Base-by-base conservation (phyloP, 75 land plant genomes). In the Chamaecyparis obtusa region DNA sequence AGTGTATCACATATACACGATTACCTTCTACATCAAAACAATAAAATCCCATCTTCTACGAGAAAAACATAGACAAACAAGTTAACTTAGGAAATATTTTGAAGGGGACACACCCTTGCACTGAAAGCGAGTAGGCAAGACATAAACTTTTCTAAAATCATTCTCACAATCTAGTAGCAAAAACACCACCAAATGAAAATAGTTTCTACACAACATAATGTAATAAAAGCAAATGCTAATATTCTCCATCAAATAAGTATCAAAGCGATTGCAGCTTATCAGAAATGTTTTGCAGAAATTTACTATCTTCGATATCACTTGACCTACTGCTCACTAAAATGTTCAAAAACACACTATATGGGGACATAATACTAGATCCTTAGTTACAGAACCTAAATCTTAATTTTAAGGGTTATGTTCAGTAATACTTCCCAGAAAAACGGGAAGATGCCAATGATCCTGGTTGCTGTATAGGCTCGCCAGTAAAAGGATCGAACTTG, bases 401-500 rank as follows among this genome's bases (percentile, higher is more conserved):
- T 19, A 41, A 8, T 10, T 41, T 37, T 21, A 36, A 16, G 43
- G 44, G 54, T n/a, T n/a, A 44, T n/a, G 30, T 41, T 81, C 83
- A 81, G 83, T 81, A 81, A 46, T 81, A 81, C 51, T 81, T 81
- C 33, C 83, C 83, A 81, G 83, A 4, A 44, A 81, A 44, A 27
- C 48, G 83, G 33, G 49, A 81, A 11, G 83, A 81, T 11, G 49
- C 13, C 33, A 81, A 0, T 46, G 83, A n/a, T 10, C 83, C 83
- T n/a, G 54, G 83, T 27, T 78, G 88, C 39, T 83, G 82, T 48
- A 90, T 83, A 2, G 87, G 91, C 67, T 90, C 91, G 16, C 91
- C 91, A 64, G 91, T 90, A 51, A 90, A 90, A 37, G 91, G 91
- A 83, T 90, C 91, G 57, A 90, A 90, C 80, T 82, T 90, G 83